Evolutionary conservation across 2,329 filamentous ascomycete genomes (phyloP).

Genomic region (Zasmidium angulare): DNA sequence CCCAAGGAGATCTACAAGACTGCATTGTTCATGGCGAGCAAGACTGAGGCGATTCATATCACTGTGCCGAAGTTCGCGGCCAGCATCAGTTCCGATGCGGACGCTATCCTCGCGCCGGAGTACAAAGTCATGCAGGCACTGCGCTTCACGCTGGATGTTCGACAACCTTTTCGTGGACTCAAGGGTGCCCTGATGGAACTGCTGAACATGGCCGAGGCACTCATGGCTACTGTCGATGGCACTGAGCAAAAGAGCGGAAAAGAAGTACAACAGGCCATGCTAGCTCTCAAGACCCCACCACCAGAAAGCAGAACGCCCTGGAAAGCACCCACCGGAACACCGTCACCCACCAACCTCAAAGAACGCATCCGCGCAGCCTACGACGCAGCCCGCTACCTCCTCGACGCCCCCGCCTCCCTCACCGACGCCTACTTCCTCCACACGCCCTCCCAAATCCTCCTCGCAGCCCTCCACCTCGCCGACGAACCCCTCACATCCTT

Average conservation of each 20-base stretch:
- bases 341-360: conserved; percentile 27
- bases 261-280: conserved; percentile 24
- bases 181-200: conserved; percentile 86
- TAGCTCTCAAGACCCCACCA: conserved; percentile 15
- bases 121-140: conserved; percentile 90
- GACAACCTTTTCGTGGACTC: conserved; percentile 83
- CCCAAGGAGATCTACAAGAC: conserved; percentile 86
- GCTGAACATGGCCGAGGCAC: conserved; percentile 63
- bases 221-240: conserved; percentile 42
- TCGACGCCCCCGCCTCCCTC: conserved; percentile 72
- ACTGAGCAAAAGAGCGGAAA: conserved; percentile 17
- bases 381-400: conserved; percentile 67
- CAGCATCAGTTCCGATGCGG: conserved; percentile 63
- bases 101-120: conserved; percentile 84
- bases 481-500: conserved; percentile 63
- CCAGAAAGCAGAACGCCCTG: conserved; percentile 23
- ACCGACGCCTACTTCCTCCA: conserved; percentile 98
- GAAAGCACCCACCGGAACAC: conserved; percentile 10
- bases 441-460: conserved; percentile 90
- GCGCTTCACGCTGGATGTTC: conserved; percentile 89
- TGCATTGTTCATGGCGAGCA: conserved; percentile 87
- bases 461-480: conserved; percentile 74
- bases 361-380: conserved; percentile 64
- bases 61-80: conserved; percentile 60
- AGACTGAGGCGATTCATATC: conserved; percentile 83